Conservation (phyloP, 1,284 basidiomycete species). For the Waitea zeae region DNA sequence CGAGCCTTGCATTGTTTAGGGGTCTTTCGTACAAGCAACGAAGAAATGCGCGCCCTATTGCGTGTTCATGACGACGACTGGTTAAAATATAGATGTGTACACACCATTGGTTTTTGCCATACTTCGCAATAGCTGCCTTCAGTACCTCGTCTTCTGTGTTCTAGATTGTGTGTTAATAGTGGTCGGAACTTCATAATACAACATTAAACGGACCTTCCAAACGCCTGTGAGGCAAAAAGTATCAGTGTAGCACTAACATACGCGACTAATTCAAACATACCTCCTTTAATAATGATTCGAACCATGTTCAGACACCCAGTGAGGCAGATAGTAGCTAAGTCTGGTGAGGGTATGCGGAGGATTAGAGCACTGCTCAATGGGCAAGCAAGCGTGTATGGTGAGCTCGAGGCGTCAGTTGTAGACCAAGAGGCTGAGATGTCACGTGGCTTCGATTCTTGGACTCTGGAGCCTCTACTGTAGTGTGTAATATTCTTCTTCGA, state of each 20-base stretch:
- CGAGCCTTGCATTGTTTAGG: slow-evolving; percentile 99
- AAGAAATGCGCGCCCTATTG: slow-evolving; percentile 91
- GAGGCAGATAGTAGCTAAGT: neutral
- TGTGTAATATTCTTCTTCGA: too few relatives aligned
- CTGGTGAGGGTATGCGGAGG: too few relatives aligned
- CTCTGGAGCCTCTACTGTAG: too few relatives aligned
- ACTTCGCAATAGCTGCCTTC: slow-evolving; percentile 95
- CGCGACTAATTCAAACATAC: slow-evolving; percentile 19
- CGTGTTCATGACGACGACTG: slow-evolving; percentile 4
- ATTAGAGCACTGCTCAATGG: too few relatives aligned
- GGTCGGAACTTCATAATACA: neutral
- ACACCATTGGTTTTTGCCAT: slow-evolving; percentile 91
- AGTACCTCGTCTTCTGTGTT: slow-evolving; percentile 96
- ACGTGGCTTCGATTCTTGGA: too few relatives aligned
- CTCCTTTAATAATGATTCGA: slow-evolving; percentile 90
- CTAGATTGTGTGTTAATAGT: slow-evolving; percentile 18
- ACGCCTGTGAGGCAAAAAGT: slow-evolving; percentile 24
- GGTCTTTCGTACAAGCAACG: slow-evolving; percentile 93
- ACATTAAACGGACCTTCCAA: slow-evolving; percentile 37
- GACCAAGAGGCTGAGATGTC: too few relatives aligned
- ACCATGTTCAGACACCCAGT: too few relatives aligned
- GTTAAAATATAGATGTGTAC: slow-evolving; percentile 8
- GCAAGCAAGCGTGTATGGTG: too few relatives aligned
- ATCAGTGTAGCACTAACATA: slow-evolving; percentile 1
- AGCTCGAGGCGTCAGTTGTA: too few relatives aligned